phyloP scores from a whole-genome alignment of 2,329 filamentous ascomycete species.

The Ophiostoma montium region DNA sequence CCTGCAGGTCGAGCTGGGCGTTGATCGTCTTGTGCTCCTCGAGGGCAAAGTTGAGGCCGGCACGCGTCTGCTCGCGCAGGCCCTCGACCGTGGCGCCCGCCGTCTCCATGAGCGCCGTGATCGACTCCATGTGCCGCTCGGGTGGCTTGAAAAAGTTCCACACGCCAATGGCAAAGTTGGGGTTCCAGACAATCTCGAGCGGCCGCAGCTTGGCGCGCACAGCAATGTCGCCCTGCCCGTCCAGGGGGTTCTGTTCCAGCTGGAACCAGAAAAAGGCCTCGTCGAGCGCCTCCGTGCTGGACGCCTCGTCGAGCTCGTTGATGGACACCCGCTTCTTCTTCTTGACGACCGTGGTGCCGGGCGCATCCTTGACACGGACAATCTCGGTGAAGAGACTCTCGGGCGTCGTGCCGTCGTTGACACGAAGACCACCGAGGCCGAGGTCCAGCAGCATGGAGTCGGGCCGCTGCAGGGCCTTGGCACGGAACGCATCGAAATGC shows the following conservation, averaged over 20 bases:
- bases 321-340: constrained; percentile 36
- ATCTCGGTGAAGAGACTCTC: constrained; percentile 90
- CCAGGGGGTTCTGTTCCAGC: constrained; percentile 88
- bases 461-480: constrained; percentile 75
- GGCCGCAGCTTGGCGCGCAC: constrained; percentile 85
- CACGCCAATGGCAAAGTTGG: constrained; percentile 78
- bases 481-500: constrained; percentile 88
- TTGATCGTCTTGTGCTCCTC: constrained; percentile 98
- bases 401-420: constrained; percentile 91
- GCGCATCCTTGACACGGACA: constrained; percentile 83
- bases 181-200: constrained; percentile 95
- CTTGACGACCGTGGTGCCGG: constrained; percentile 22
- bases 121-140: constrained; percentile 96
- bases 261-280: constrained; percentile 79
- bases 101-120: constrained; percentile 86
- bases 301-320: constrained; percentile 33
- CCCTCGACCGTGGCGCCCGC: constrained; percentile 93
- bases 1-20: constrained; percentile 86
- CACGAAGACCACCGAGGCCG: constrained; percentile 78
- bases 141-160: constrained; percentile 94
- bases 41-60: constrained; percentile 87
- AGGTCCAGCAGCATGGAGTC: constrained; percentile 83
- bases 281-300: constrained; percentile 34
- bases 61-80: constrained; percentile 84
- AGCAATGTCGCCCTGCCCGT: constrained; percentile 81